Percentiles rank a stretch among this genome's conserved stretches.
These are phyloP conservation scores for Blakeslea trispora DNA, from an alignment of 371 early-diverging fungal genomes.

Conservation along the genomic window DNA sequence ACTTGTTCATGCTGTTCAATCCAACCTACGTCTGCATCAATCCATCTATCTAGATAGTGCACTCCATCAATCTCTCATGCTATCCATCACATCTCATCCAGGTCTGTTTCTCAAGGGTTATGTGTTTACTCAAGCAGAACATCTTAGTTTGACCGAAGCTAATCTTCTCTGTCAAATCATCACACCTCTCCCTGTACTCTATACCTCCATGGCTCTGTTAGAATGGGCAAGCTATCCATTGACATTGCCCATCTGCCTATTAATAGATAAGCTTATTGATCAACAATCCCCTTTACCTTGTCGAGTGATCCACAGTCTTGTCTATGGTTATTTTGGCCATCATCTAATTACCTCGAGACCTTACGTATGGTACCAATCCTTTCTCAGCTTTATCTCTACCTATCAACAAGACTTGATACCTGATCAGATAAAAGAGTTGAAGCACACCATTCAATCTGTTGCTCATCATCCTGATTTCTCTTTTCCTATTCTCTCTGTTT, in stretches of 20 bases:
- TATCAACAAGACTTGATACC: not conserved
- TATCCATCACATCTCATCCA: too few relatives aligned
- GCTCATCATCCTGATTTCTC: too few relatives aligned
- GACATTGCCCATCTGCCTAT: constrained; percentile 85
- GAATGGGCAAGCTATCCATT: constrained; percentile 90
- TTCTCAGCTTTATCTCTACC: constrained; percentile 85
- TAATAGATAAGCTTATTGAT: constrained; percentile 91
- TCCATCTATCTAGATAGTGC: not conserved
- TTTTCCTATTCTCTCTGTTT: too few relatives aligned
- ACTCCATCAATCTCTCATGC: not conserved
- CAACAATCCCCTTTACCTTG: constrained; percentile 96
- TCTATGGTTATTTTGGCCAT: constrained; percentile 81
- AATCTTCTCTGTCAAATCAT: constrained; percentile 90
- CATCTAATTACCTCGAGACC: constrained; percentile 90
- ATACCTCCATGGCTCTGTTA: constrained; percentile 87
- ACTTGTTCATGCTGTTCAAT: not conserved
- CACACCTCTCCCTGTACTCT: constrained; percentile 75
- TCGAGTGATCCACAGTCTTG: constrained; percentile 93
- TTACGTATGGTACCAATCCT: constrained; percentile 94
- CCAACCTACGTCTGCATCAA: not conserved
- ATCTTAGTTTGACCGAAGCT: constrained; percentile 92
- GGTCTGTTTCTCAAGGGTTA: too few relatives aligned
- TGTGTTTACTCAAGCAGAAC: constrained; percentile 86
- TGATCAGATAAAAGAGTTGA: constrained; percentile 8
- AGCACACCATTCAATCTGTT: constrained; percentile 8